Evolutionary conservation across 2,329 filamentous ascomycete species (phyloP).

Genomic region (Hymenoscyphus linearis): DNA sequence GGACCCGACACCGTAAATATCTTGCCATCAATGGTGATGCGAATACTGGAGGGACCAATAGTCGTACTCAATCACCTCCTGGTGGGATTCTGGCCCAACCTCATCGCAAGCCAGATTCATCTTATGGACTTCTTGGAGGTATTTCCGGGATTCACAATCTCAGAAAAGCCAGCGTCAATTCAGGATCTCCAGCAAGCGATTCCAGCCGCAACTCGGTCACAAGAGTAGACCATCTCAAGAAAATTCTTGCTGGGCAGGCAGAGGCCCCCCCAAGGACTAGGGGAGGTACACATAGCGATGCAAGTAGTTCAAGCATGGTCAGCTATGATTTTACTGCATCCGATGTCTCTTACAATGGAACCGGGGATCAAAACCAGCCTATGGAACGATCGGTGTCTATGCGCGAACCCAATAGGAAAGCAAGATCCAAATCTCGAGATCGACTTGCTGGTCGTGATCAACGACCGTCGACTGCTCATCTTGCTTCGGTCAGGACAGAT

Average conservation of each 20-base stretch:
- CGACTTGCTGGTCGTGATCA: constrained; percentile 19
- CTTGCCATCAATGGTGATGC: constrained; percentile 53
- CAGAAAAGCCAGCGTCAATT: constrained; percentile 51
- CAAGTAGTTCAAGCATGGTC: constrained; percentile 62
- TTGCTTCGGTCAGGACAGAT: constrained; percentile 12
- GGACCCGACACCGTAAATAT: constrained; percentile 42
- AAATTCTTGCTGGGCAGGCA: constrained; percentile 50
- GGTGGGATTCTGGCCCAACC: constrained; percentile 32
- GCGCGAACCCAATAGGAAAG: constrained; percentile 22
- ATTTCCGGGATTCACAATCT: constrained; percentile 38
- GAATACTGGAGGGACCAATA: constrained; percentile 35
- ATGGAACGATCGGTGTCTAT: constrained; percentile 25
- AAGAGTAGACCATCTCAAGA: constrained; percentile 60
- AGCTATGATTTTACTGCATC: constrained; percentile 65
- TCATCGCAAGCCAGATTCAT: constrained; percentile 26
- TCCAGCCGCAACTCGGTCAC: constrained; percentile 48
- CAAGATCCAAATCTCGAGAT: constrained; percentile 31
- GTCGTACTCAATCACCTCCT: constrained; percentile 38
- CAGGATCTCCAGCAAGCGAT: constrained; percentile 37
- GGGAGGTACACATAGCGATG: constrained; percentile 44
- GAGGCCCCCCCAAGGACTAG: constrained; percentile 32
- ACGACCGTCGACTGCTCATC: constrained; percentile 24
- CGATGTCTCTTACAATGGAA: constrained; percentile 54
- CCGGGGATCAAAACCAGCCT: constrained; percentile 18
- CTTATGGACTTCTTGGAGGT: constrained; percentile 29